phyloP scores from a whole-genome alignment of 2,329 filamentous ascomycete species.

The Ophiocordyceps camponoti-leonardi region DNA sequence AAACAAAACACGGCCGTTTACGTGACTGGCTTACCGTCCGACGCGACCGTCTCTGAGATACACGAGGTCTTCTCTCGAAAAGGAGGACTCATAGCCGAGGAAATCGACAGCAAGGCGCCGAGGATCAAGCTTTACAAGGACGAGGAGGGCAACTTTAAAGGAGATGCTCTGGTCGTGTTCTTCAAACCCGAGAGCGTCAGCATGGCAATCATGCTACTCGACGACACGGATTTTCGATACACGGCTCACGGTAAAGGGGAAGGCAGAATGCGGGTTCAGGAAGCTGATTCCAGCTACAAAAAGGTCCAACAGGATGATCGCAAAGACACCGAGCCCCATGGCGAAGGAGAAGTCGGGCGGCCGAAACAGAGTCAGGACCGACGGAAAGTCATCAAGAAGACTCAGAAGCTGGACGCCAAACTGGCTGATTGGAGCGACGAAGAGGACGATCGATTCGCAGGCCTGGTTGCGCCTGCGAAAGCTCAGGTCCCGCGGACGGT shows the following conservation, averaged over 20 bases:
- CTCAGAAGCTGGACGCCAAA: conserved; percentile 79
- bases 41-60: conserved; percentile 67
- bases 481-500: conserved; percentile 61
- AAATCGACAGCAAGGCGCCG: conserved; percentile 73
- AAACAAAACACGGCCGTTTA: conserved; percentile 79
- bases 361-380: conserved; percentile 50
- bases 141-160: conserved; percentile 71
- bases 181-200: conserved; percentile 90
- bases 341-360: conserved; percentile 22
- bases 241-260: conserved; percentile 28
- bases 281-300: conserved; percentile 84
- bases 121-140: conserved; percentile 89
- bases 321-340: conserved; percentile 7
- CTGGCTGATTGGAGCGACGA: conserved; percentile 69
- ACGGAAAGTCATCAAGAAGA: conserved; percentile 80
- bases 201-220: conserved; percentile 64
- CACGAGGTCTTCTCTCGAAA: conserved; percentile 66
- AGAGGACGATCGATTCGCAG: conserved; percentile 56
- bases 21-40: conserved; percentile 69
- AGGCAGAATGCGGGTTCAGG: conserved; percentile 63
- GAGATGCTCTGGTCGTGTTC: conserved; percentile 83
- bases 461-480: conserved; percentile 22
- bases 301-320: conserved; percentile 52
- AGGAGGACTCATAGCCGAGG: conserved; percentile 82
- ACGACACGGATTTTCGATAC: conserved; percentile 68